Percentiles rank a stretch among this genome's conserved stretches.
Conservation (phyloP, 306 rosid genomes). For the Pyrus bretschneideri region DNA sequence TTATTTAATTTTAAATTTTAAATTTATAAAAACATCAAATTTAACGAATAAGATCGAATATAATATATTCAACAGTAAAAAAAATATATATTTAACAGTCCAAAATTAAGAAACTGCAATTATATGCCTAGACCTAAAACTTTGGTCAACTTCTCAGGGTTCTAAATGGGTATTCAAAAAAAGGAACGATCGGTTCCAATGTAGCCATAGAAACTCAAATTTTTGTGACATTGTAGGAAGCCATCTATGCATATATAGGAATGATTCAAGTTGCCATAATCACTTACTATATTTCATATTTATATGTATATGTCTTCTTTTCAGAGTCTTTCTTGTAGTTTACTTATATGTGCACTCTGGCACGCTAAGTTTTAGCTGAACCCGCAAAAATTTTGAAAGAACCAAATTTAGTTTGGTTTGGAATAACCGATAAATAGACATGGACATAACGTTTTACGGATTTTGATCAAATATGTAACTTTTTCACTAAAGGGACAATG, state of each 20-base stretch:
- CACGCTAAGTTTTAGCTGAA: not conserved
- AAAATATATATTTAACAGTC: too few relatives aligned
- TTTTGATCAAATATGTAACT: slow-evolving; percentile 38
- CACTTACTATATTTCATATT: not conserved
- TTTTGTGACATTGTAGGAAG: not conserved
- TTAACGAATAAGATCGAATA: too few relatives aligned
- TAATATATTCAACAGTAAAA: too few relatives aligned
- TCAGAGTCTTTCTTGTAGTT: not conserved
- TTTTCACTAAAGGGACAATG: slow-evolving; percentile 17
- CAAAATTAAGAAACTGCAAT: too few relatives aligned
- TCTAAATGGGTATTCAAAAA: not conserved
- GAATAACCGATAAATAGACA: not conserved
- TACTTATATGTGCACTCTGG: not conserved
- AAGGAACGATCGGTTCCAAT: not conserved
- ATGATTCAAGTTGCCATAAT: not conserved
- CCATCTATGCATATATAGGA: not conserved
- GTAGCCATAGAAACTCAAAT: not conserved
- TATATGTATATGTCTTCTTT: not conserved
- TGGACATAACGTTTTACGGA: too few relatives aligned
- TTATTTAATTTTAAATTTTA: too few relatives aligned
- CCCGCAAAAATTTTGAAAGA: not conserved
- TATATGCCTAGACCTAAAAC: too few relatives aligned
- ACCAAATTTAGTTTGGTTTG: slow-evolving; percentile 21
- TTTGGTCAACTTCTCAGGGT: too few relatives aligned
- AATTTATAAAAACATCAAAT: too few relatives aligned